Base-by-base conservation (phyloP, 306 rosid genomes). In the Sindora glabra region DNA sequence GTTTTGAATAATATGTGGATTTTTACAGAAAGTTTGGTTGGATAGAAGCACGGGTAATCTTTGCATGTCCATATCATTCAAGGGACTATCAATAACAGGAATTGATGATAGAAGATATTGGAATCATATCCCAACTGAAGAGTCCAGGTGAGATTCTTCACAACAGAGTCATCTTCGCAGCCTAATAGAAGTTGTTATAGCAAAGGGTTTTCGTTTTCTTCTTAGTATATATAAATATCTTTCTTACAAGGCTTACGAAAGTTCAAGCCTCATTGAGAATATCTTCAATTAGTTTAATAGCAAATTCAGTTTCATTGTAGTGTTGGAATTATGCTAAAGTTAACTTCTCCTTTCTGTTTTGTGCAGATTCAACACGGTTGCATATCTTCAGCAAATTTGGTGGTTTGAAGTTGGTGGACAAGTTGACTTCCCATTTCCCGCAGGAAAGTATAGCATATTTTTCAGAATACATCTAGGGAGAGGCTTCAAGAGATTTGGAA, bases 341-440 rank as follows among this genome's bases (percentile, higher is more conserved):
- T 22, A 8, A 14, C 22, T 34, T 3, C 46, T 2, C 21, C 48
- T n/a, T 52, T 61, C 46, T 16, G n/a, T 32, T 10, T 8, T 10
- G 3, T 30, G 37, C 14, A 89, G 99, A 63, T 89, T 92, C 67
- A 36, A 59, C 15, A 67, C 60, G 5, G 84, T 89, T 44, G 99
- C 99, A 9, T 94, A 82, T 73, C 96, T 94, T 65, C 95, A 86
- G 59, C 99, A 94, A 67, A 81, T 79, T 51, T 94, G 99, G 99
- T 94, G 99, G 99, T 86, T 94, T 73, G 97, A 94, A 69, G 99
- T 89, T 34, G 89, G 81, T n/a, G 97, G 95, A n/a, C 90, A 89
- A 71, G 80, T 89, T 0, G 99, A 94, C 36, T 94, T 89, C 66
- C 97, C 99, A 37, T 80, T 94, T 59, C 97, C 99, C 13, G 71